These are phyloP conservation scores for Colletotrichum coccodes DNA, from an alignment of 2,329 filamentous ascomycete species.

Conservation along the genomic window DNA sequence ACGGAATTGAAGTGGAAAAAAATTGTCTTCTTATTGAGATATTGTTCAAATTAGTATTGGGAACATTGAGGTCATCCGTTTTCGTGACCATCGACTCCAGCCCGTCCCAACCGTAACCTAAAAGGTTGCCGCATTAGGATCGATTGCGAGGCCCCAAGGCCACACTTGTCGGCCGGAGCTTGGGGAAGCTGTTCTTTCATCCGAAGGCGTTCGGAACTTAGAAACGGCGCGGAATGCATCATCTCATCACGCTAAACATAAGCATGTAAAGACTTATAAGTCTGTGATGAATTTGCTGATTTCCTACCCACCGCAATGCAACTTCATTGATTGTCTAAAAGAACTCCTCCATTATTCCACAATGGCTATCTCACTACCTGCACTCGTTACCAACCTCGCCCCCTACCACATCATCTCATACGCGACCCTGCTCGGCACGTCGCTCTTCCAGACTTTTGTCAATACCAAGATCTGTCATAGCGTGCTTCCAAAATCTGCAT, in stretches of 20 bases:
- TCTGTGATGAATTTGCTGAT: background rate
- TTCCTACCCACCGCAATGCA: background rate
- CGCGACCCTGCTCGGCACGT: slow-evolving; percentile 50
- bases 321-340: too few relatives aligned
- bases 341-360: background rate
- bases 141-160: background rate
- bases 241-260: background rate
- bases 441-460: slow-evolving; percentile 52
- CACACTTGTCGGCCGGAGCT: background rate
- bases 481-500: slow-evolving; percentile 46
- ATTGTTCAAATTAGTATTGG: background rate
- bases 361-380: background rate
- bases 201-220: slow-evolving; percentile 22
- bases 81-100: too few relatives aligned
- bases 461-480: slow-evolving; percentile 47
- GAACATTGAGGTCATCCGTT: background rate
- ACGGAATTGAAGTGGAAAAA: too few relatives aligned
- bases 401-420: slow-evolving; percentile 51
- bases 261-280: background rate
- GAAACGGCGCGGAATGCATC: background rate
- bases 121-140: background rate
- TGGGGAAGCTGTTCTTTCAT: background rate
- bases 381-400: slow-evolving; percentile 33
- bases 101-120: too few relatives aligned
- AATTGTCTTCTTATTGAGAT: too few relatives aligned